Evolutionary conservation across 306 rosid species (phyloP).

Genomic region (Psophocarpus tetragonolobus): DNA sequence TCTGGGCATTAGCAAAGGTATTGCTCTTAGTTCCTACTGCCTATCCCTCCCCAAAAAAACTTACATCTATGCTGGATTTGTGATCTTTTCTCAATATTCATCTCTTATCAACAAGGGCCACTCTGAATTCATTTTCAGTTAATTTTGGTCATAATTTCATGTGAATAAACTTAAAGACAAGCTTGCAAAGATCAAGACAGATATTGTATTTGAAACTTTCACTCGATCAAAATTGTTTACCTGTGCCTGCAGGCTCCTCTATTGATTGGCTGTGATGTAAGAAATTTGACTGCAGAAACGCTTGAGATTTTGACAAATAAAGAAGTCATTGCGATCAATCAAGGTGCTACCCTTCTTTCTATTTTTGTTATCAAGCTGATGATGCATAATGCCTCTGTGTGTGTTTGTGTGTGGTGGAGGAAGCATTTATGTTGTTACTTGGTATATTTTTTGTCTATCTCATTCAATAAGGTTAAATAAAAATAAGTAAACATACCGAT

Average conservation of each 20-base stretch:
- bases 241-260: slow-evolving; percentile 83
- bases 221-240: slow-evolving; percentile 29
- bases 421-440: neutral
- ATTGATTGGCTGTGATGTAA: slow-evolving; percentile 80
- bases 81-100: neutral
- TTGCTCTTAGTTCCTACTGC: slow-evolving; percentile 18
- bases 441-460: slow-evolving; percentile 1
- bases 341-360: slow-evolving; percentile 56
- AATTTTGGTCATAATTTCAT: slow-evolving; percentile 1
- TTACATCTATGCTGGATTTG: neutral
- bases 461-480: slow-evolving; percentile 8
- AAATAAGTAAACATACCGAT: neutral
- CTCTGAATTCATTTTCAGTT: slow-evolving; percentile 9
- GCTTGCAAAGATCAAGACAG: slow-evolving; percentile 8
- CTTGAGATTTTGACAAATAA: slow-evolving; percentile 62
- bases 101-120: neutral
- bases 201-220: slow-evolving; percentile 14
- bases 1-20: slow-evolving; percentile 98
- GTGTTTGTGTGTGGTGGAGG: neutral
- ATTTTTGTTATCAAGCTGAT: neutral
- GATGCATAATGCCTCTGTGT: neutral
- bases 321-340: slow-evolving; percentile 90
- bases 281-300: slow-evolving; percentile 80
- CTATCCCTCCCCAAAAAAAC: neutral
- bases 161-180: slow-evolving; percentile 25